Evolutionary conservation across 1,284 basidiomycete genomes (phyloP).

Genomic region (Schizopora paradoxa): DNA sequence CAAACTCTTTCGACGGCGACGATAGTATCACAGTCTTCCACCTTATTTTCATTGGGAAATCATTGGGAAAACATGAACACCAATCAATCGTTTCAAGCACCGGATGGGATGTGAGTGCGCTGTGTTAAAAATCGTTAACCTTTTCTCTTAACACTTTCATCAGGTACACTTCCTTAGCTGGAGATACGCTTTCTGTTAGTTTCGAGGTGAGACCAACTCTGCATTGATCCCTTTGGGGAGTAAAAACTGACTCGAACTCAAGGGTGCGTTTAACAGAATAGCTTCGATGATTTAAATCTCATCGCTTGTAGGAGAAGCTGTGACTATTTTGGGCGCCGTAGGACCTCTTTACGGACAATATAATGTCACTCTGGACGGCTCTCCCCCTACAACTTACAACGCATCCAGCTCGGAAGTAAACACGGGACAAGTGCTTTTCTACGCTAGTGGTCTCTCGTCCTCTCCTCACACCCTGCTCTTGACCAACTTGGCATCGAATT

Average conservation of each 20-base stretch:
- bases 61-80: slow-evolving; percentile 3
- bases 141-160: not conserved
- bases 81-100: not conserved
- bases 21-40: slow-evolving; percentile 1
- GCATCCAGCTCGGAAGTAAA: slow-evolving; percentile 29
- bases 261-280: slow-evolving; percentile 16
- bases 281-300: slow-evolving; percentile 19
- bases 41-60: slow-evolving; percentile 8
- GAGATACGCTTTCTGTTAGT: slow-evolving; percentile 5
- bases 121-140: not conserved
- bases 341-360: slow-evolving; percentile 33
- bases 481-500: slow-evolving; percentile 5
- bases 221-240: not conserved
- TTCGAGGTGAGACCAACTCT: slow-evolving; percentile 11
- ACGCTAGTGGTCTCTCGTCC: slow-evolving; percentile 29
- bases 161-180: slow-evolving; percentile 9
- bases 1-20: not conserved
- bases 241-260: not conserved
- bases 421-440: slow-evolving; percentile 34
- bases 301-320: slow-evolving; percentile 29
- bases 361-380: slow-evolving; percentile 32
- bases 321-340: slow-evolving; percentile 37
- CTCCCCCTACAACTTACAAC: slow-evolving; percentile 25
- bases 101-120: slow-evolving; percentile 9
- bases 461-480: slow-evolving; percentile 11